A percentile compares a stretch with the other conserved stretches of the same genome.
These are phyloP conservation scores for Cadophora sp. DNA, from an alignment of 2,329 filamentous ascomycete species.

Conservation along the genomic window DNA sequence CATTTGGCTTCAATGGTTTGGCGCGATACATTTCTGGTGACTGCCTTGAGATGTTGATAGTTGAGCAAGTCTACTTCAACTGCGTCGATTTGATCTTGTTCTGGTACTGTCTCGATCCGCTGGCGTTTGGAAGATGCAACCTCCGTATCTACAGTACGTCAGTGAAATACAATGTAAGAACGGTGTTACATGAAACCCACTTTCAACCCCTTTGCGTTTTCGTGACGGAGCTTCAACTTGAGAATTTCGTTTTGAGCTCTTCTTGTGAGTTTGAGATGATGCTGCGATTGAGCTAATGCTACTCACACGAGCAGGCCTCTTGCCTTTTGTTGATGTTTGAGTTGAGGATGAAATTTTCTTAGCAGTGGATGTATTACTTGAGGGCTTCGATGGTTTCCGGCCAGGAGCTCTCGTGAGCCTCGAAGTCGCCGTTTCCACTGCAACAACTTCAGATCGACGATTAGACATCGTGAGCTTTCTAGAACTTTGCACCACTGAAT, in stretches of 20 bases:
- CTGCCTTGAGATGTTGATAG: conserved; percentile 59
- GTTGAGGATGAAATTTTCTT: conserved; percentile 9
- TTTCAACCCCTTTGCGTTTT: conserved; percentile 27
- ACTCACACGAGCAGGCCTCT: conserved; percentile 18
- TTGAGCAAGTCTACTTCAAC: conserved; percentile 22
- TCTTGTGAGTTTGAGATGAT: conserved; percentile 17
- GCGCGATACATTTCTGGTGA: conserved; percentile 62
- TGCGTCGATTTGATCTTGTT: conserved; percentile 17
- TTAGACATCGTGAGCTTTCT: conserved; percentile 10
- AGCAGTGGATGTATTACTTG: background rate
- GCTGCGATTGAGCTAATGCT: too few species aligned
- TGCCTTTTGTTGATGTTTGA: conserved; percentile 10
- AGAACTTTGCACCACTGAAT: conserved; percentile 2
- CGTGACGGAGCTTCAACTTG: conserved; percentile 13
- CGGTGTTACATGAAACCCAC: conserved; percentile 15
- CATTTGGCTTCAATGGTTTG: conserved; percentile 73
- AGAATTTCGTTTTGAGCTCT: conserved; percentile 13
- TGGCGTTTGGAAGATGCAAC: conserved; percentile 22
- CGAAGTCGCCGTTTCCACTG: conserved; percentile 36
- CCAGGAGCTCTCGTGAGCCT: conserved; percentile 27
- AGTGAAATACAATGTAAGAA: background rate
- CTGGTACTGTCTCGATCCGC: conserved; percentile 12
- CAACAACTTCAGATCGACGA: conserved; percentile 23
- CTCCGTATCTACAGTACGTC: conserved; percentile 15
- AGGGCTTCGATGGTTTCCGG: conserved; percentile 8